Percentiles rank a stretch among this genome's conserved stretches.
Evolutionary conservation across 108 stramenopile species (phyloP).

Genomic region (Skeletonema costatum): DNA sequence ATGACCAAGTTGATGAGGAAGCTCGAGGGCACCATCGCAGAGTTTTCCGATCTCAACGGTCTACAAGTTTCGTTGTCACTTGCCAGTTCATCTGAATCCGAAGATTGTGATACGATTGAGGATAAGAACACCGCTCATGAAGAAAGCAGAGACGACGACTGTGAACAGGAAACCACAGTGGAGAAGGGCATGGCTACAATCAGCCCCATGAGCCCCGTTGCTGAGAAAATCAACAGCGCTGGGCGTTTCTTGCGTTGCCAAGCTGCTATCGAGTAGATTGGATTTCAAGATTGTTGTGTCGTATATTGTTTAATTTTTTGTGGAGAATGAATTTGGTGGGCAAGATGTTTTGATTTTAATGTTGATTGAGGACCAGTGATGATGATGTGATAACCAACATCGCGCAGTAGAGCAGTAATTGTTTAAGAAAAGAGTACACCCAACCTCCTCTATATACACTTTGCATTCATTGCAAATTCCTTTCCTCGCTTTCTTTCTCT

Average conservation of each 20-base stretch:
- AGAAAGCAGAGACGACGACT: not conserved
- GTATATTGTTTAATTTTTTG: not conserved
- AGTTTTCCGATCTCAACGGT: not conserved
- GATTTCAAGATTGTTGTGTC: not conserved
- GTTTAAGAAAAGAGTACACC: not conserved
- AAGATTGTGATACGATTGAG: not conserved
- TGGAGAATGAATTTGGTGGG: not conserved
- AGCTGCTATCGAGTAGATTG: not conserved
- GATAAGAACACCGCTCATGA: not conserved
- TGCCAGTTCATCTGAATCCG: not conserved
- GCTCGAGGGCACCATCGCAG: not conserved
- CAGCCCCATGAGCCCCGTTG: not conserved
- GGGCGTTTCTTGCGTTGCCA: not conserved
- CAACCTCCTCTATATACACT: not conserved
- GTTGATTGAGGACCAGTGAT: not conserved
- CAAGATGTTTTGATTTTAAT: not conserved
- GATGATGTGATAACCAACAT: not conserved
- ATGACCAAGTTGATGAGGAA: not conserved
- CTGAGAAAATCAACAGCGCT: not conserved
- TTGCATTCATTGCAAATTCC: not conserved
- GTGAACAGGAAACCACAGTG: not conserved
- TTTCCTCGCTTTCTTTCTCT: not conserved
- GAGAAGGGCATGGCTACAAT: not conserved
- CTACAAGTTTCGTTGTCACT: not conserved
- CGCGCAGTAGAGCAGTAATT: not conserved